Evolutionary conservation across 2,329 filamentous ascomycete species (phyloP).

Genomic region (Colletotrichum eremochloae): DNA sequence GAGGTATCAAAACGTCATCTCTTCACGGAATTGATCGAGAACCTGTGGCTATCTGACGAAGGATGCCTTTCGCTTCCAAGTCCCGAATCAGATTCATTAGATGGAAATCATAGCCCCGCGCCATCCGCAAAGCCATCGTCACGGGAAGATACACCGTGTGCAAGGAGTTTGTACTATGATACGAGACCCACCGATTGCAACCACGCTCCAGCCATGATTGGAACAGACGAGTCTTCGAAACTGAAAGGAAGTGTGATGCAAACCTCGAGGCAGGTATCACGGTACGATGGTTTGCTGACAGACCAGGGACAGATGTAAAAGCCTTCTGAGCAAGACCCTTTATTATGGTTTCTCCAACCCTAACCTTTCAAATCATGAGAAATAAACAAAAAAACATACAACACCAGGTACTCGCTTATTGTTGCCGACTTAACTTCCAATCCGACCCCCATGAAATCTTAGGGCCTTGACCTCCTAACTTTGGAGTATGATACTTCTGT

Average conservation of each 20-base stretch:
- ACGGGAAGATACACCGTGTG: slow-evolving; percentile 22
- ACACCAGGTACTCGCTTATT: no score
- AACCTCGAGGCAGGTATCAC: not conserved
- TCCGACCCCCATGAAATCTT: no score
- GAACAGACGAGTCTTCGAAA: not conserved
- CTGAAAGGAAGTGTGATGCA: slow-evolving; percentile 21
- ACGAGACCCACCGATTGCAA: slow-evolving; percentile 23
- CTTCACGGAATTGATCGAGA: not conserved
- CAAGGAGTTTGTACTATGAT: slow-evolving; percentile 15
- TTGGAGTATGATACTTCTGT: no score
- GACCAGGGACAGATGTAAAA: no score
- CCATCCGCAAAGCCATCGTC: slow-evolving; percentile 31
- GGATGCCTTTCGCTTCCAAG: slow-evolving; percentile 15
- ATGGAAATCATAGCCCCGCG: slow-evolving; percentile 30
- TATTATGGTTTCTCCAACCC: no score
- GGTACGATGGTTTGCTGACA: no score
- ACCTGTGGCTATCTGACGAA: slow-evolving; percentile 10
- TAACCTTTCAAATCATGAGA: no score
- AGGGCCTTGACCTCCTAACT: no score
- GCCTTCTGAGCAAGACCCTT: no score
- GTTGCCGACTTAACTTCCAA: no score
- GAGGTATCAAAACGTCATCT: not conserved
- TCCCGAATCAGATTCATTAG: slow-evolving; percentile 3
- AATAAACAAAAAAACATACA: no score
- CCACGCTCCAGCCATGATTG: not conserved